Conservation (phyloP, 495 filamentous ascomycete genomes). For the Aspergillus nanangensis region DNA sequence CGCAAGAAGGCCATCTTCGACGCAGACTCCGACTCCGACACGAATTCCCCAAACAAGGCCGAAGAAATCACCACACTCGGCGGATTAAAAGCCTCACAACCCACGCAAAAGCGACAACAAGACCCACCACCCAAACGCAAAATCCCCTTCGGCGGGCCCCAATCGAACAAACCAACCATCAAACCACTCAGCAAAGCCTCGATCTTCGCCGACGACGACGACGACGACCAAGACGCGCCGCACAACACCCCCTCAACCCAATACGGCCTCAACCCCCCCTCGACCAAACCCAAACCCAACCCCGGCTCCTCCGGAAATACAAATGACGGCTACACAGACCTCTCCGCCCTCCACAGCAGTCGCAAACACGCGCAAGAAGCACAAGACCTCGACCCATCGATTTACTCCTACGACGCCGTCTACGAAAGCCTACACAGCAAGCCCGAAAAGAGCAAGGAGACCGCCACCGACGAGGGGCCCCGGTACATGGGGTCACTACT, state of each 20-base stretch:
- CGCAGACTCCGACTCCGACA: conserved; percentile 42
- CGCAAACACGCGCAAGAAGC: conserved; percentile 44
- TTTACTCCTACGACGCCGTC: conserved; percentile 55
- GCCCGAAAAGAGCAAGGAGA: conserved; percentile 20
- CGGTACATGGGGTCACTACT: conserved; percentile 83
- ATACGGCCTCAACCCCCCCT: conserved; percentile 6
- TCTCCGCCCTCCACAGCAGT: conserved; percentile 46
- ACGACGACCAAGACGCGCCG: conserved; percentile 25
- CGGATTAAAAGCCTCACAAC: conserved; percentile 26
- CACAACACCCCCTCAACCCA: conserved; percentile 12
- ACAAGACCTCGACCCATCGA: conserved; percentile 44
- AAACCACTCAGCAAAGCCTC: conserved; percentile 32
- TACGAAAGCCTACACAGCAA: conserved; percentile 50
- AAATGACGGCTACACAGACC: conserved; percentile 43
- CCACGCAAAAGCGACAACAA: conserved; percentile 6
- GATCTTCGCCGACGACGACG: conserved; percentile 39
- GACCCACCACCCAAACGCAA: conserved; percentile 34
- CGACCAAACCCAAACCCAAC: too few species aligned
- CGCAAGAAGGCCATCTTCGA: conserved; percentile 49
- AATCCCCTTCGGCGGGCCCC: conserved; percentile 24
- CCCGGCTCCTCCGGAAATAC: too few species aligned
- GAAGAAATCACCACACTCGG: conserved; percentile 41
- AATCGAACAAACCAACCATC: conserved; percentile 2
- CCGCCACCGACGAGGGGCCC: conserved; percentile 36
- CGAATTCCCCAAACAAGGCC: conserved; percentile 17